Conservation (phyloP, 371 early-diverging fungal genomes). For the Actinomucor elegans region DNA sequence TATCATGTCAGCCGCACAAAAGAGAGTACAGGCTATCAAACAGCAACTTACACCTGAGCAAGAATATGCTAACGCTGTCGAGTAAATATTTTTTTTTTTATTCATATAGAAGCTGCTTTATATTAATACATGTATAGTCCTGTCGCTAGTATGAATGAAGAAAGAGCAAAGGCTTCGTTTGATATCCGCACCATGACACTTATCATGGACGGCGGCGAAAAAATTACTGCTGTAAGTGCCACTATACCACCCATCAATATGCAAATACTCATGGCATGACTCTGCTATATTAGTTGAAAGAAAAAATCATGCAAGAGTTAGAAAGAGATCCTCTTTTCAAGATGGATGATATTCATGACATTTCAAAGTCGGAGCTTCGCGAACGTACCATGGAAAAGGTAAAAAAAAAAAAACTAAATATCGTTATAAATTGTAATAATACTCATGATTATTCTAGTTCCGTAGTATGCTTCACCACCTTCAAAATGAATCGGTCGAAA, state of each 20-base stretch:
- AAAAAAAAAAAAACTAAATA: background rate
- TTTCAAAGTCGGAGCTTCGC: slow-evolving; percentile 75
- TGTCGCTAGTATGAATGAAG: slow-evolving; percentile 55
- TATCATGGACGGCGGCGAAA: slow-evolving; percentile 79
- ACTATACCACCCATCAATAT: background rate
- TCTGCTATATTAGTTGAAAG: slow-evolving; percentile 55
- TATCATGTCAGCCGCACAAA: slow-evolving; percentile 10
- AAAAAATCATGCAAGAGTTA: slow-evolving; percentile 82
- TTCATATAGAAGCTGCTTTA: slow-evolving; percentile 16
- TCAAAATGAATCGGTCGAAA: slow-evolving; percentile 71
- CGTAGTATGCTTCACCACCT: slow-evolving; percentile 75
- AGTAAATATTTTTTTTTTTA: slow-evolving; percentile 8
- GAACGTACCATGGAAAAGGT: slow-evolving; percentile 89
- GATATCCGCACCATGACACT: slow-evolving; percentile 77
- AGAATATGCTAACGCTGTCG: slow-evolving; percentile 28
- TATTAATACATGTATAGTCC: slow-evolving; percentile 24
- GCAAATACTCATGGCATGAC: background rate
- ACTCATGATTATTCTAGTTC: slow-evolving; percentile 46
- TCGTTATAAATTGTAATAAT: background rate
- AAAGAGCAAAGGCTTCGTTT: slow-evolving; percentile 78
- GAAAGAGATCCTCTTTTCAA: slow-evolving; percentile 89
- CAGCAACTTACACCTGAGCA: slow-evolving; percentile 23
- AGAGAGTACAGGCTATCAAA: slow-evolving; percentile 25
- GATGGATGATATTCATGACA: slow-evolving; percentile 80
- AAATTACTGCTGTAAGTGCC: slow-evolving; percentile 53